Percentiles rank a stretch among this genome's conserved stretches.
Conservation (phyloP, 2,329 filamentous ascomycete genomes). For the Trichoderma arundinaceum region DNA sequence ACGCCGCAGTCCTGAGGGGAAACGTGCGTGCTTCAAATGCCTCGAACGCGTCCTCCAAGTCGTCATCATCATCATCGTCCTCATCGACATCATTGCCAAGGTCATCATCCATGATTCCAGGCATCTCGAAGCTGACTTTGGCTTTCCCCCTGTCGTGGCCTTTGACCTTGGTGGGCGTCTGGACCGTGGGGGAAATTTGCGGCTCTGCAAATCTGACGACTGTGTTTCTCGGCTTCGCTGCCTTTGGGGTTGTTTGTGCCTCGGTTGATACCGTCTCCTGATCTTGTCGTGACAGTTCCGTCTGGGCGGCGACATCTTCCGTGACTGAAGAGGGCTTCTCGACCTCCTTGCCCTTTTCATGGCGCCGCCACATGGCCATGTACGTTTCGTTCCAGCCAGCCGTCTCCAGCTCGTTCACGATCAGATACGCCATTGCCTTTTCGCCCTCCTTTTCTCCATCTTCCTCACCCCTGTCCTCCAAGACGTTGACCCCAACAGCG, state of each 20-base stretch:
- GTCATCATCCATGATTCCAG: not conserved
- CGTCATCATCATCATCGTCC: not conserved
- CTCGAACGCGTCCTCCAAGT: slow-evolving; percentile 46
- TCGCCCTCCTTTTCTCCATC: slow-evolving; percentile 15
- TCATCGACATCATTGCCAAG: not conserved
- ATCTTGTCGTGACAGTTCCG: slow-evolving; percentile 4
- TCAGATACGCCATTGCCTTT: slow-evolving; percentile 50
- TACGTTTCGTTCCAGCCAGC: slow-evolving; percentile 57
- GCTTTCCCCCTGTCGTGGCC: not conserved
- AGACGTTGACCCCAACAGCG: not conserved
- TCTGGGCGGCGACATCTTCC: not conserved
- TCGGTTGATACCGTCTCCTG: slow-evolving; percentile 42
- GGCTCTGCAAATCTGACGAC: not conserved
- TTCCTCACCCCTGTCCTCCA: not conserved
- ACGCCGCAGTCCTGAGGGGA: slow-evolving; percentile 30
- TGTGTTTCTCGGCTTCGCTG: not conserved
- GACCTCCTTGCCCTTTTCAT: slow-evolving; percentile 29
- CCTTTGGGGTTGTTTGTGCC: not conserved
- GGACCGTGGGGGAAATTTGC: not conserved
- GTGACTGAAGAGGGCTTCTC: not conserved
- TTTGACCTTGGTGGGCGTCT: slow-evolving; percentile 9
- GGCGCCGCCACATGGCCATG: slow-evolving; percentile 34
- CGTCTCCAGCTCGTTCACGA: slow-evolving; percentile 52
- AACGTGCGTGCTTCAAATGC: slow-evolving; percentile 47
- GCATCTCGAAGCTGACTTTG: not conserved